Conservation (phyloP, 371 early-diverging fungal genomes). For the Mucor plumbeus region DNA sequence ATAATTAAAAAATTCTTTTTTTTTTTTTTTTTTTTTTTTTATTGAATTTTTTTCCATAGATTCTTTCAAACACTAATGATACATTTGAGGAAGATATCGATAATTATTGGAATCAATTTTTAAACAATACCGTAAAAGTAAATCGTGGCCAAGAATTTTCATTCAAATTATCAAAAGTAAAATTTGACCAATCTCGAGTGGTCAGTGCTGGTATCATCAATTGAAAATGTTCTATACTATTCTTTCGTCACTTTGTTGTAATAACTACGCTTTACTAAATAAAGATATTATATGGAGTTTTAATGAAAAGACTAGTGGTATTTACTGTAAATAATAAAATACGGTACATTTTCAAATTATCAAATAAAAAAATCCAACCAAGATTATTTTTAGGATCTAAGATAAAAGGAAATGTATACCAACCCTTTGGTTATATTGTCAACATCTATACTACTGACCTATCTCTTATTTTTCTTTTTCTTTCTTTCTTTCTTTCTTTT, state of each 20-base stretch:
- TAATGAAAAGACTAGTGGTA: background rate
- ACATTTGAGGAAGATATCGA: slow-evolving; percentile 30
- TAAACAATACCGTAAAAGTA: slow-evolving; percentile 1
- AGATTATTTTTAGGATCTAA: too few species aligned
- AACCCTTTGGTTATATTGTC: slow-evolving; percentile 11
- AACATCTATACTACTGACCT: background rate
- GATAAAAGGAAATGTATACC: slow-evolving; percentile 11
- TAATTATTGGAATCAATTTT: slow-evolving; percentile 15
- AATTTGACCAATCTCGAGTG: slow-evolving; percentile 30
- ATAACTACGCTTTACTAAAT: slow-evolving; percentile 7
- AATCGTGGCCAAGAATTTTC: background rate
- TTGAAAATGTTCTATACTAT: slow-evolving; percentile 17
- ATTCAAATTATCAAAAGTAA: slow-evolving; percentile 34
- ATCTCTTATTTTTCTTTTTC: background rate
- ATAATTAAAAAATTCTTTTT: background rate
- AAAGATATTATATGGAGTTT: slow-evolving; percentile 6
- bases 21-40: background rate
- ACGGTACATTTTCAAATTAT: background rate
- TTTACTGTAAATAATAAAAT: background rate
- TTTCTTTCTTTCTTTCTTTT: background rate
- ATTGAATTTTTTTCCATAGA: slow-evolving; percentile 18
- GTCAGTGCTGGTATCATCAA: slow-evolving; percentile 17
- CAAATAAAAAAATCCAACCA: too few species aligned
- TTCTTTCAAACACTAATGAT: slow-evolving; percentile 25
- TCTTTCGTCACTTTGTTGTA: slow-evolving; percentile 6